Percentiles rank a stretch among this genome's conserved stretches.
Conservation (phyloP, 768 basidiomycete species). For the Pleurotus ostreatus region DNA sequence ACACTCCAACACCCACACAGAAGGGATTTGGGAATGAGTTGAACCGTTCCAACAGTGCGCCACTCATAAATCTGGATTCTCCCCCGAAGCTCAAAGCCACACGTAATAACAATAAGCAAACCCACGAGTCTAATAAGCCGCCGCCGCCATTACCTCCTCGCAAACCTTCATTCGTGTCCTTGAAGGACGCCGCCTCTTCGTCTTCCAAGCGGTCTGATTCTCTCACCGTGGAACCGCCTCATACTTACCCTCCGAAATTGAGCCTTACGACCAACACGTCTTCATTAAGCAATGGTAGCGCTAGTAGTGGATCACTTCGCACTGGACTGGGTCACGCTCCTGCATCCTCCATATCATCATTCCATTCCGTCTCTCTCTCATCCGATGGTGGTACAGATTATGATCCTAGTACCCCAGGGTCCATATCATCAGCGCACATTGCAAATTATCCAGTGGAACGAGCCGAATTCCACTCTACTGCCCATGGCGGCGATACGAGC, state of each 20-base stretch:
- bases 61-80: slow-evolving; percentile 56
- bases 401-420: slow-evolving; percentile 36
- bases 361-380: slow-evolving; percentile 80
- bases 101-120: slow-evolving; percentile 14
- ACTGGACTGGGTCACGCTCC: slow-evolving; percentile 45
- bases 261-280: slow-evolving; percentile 25
- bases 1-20: slow-evolving; percentile 22
- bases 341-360: slow-evolving; percentile 74
- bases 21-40: slow-evolving; percentile 16
- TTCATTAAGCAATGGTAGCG: background rate
- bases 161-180: slow-evolving; percentile 50
- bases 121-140: slow-evolving; percentile 16
- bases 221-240: slow-evolving; percentile 51
- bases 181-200: slow-evolving; percentile 35
- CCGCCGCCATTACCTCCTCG: slow-evolving; percentile 66
- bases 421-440: slow-evolving; percentile 34
- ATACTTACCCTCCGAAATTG: slow-evolving; percentile 51
- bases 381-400: slow-evolving; percentile 40
- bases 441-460: slow-evolving; percentile 45
- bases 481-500: background rate
- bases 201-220: slow-evolving; percentile 39
- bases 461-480: slow-evolving; percentile 20
- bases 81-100: slow-evolving; percentile 33
- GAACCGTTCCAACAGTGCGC: slow-evolving; percentile 19
- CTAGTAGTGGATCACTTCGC: slow-evolving; percentile 14